Percentiles rank a stretch among this genome's conserved stretches.
These are phyloP conservation scores for Astragalus membranaceus DNA, from an alignment of 306 rosid species.

Conservation along the genomic window DNA sequence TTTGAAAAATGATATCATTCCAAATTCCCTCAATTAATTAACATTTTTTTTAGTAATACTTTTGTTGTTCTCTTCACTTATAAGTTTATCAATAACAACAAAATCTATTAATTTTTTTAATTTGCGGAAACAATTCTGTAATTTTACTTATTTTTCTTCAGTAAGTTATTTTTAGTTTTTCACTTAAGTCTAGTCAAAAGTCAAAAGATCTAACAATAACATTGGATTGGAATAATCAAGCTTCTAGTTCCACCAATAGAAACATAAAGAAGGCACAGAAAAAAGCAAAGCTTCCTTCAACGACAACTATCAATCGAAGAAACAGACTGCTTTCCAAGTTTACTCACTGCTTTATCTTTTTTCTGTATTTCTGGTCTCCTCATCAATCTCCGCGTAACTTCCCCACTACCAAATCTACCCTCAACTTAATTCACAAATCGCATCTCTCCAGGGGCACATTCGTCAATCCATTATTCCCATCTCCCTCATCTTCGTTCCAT, in stretches of 20 bases:
- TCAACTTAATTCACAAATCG: conserved; percentile 32
- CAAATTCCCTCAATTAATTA: too few relatives aligned
- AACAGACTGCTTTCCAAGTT: conserved; percentile 33
- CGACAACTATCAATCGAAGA: conserved; percentile 9
- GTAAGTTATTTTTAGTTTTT: too few relatives aligned
- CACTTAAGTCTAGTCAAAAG: conserved; percentile 19
- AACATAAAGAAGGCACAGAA: background rate
- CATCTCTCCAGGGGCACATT: conserved; percentile 28
- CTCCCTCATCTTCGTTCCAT: background rate
- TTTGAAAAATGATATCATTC: too few relatives aligned
- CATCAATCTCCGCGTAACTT: conserved; percentile 10
- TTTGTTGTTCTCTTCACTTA: too few relatives aligned
- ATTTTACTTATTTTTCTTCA: too few relatives aligned
- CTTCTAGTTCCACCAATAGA: background rate
- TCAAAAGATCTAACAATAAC: background rate
- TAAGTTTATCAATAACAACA: too few relatives aligned
- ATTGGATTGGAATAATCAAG: background rate
- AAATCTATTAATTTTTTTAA: too few relatives aligned
- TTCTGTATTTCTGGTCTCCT: background rate
- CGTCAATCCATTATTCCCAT: conserved; percentile 1
- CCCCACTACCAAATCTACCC: background rate
- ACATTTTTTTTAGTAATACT: too few relatives aligned
- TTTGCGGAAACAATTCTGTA: too few relatives aligned
- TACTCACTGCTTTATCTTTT: background rate
- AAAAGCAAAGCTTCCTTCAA: conserved; percentile 6